phyloP scores from a whole-genome alignment of 2,329 filamentous ascomycete species.

The Mycocentrospora acerina region DNA sequence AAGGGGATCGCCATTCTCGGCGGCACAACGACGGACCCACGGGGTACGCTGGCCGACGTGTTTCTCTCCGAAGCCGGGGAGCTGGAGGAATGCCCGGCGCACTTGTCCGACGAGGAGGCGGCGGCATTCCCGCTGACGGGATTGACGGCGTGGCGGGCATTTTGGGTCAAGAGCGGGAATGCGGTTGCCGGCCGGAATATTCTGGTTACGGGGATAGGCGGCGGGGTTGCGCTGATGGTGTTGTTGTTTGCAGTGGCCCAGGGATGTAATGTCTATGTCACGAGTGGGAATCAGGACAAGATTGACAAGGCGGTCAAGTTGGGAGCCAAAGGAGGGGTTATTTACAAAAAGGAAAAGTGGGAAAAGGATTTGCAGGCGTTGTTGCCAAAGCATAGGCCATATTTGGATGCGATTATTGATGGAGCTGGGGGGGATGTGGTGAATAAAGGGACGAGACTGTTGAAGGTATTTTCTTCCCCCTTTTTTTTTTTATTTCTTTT shows the following conservation, averaged over 20 bases:
- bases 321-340: slow-evolving; percentile 80
- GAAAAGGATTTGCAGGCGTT: slow-evolving; percentile 68
- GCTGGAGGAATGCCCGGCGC: slow-evolving; percentile 72
- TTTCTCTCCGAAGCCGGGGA: slow-evolving; percentile 69
- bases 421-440: slow-evolving; percentile 87
- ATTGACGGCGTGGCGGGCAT: slow-evolving; percentile 82
- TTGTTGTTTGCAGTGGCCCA: slow-evolving; percentile 74
- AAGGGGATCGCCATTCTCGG: slow-evolving; percentile 66
- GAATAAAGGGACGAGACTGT: slow-evolving; percentile 63
- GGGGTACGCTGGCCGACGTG: slow-evolving; percentile 75
- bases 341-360: slow-evolving; percentile 78
- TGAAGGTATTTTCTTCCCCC: slow-evolving; percentile 56
- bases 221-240: slow-evolving; percentile 82
- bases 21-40: slow-evolving; percentile 62
- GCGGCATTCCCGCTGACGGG: slow-evolving; percentile 85
- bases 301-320: slow-evolving; percentile 69
- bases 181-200: slow-evolving; percentile 69
- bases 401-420: slow-evolving; percentile 82
- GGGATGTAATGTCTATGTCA: slow-evolving; percentile 80
- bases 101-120: slow-evolving; percentile 72
- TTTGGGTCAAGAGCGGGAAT: slow-evolving; percentile 74
- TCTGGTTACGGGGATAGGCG: slow-evolving; percentile 87
- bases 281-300: slow-evolving; percentile 73
- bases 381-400: slow-evolving; percentile 66
- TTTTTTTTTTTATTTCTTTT: too few species aligned